Evolutionary conservation across 164 flowering plant species (phyloP).

Genomic region (Dillenia turbinata): DNA sequence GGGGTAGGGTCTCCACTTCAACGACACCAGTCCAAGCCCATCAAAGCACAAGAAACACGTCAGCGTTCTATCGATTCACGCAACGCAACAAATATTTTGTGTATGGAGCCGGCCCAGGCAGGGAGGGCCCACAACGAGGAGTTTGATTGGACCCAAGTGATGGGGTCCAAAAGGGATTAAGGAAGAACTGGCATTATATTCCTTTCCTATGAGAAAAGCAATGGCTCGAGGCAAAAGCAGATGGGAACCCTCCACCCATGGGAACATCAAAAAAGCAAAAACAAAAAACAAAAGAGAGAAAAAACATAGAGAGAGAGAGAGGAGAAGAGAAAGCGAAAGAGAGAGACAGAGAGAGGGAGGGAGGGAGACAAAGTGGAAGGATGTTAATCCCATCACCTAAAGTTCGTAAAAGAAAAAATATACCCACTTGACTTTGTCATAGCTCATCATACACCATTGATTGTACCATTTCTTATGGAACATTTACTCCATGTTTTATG

Average conservation of each 20-base stretch:
- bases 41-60: constrained; percentile 39
- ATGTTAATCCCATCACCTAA: constrained; percentile 31
- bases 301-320: neutral
- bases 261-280: constrained; percentile 8
- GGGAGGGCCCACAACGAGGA: constrained; percentile 29
- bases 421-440: constrained; percentile 48
- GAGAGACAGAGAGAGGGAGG: neutral
- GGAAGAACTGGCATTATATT: constrained; percentile 41
- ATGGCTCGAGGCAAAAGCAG: constrained; percentile 41
- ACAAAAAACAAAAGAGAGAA: neutral
- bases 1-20: constrained; percentile 51
- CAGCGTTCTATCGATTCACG: constrained; percentile 37
- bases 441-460: constrained; percentile 57
- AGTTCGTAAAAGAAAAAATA: constrained; percentile 16
- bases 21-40: constrained; percentile 35
- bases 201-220: constrained; percentile 57
- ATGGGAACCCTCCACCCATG: constrained; percentile 53
- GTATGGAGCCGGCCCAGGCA: constrained; percentile 32
- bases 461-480: constrained; percentile 22
- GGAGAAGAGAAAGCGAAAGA: neutral
- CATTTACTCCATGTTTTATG: neutral
- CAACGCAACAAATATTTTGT: constrained; percentile 47
- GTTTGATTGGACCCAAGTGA: constrained; percentile 24
- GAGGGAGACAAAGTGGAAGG: constrained; percentile 41
- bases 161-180: constrained; percentile 35